Evolutionary conservation across 768 basidiomycete genomes (phyloP).

Genomic region (Kwoniella dendrophila): DNA sequence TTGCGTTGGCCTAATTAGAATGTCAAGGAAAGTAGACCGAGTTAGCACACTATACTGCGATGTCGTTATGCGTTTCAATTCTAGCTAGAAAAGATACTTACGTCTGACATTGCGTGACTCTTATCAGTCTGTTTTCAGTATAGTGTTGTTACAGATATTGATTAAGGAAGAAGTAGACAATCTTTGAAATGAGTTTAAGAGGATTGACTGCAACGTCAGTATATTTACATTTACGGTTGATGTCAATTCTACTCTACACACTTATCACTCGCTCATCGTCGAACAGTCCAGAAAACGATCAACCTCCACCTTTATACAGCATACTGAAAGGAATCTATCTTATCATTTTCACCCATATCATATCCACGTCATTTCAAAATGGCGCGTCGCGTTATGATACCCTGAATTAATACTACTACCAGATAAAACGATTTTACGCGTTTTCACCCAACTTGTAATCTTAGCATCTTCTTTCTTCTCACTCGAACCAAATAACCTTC

Average conservation of each 20-base stretch:
- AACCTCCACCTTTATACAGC: conserved; percentile 10
- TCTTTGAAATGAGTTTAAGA: not conserved
- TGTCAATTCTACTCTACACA: not conserved
- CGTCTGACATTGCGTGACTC: conserved; percentile 39
- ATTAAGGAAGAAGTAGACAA: not conserved
- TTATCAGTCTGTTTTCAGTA: conserved; percentile 1
- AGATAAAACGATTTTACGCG: conserved; percentile 6
- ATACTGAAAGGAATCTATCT: not conserved
- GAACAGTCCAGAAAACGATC: conserved; percentile 21
- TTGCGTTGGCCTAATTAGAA: conserved; percentile 60
- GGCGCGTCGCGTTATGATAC: conserved; percentile 16
- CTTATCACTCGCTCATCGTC: not conserved
- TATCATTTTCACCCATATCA: not conserved
- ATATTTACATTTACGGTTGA: not conserved
- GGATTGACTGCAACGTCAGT: not conserved
- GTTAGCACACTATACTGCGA: not conserved
- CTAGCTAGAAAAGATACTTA: conserved; percentile 16
- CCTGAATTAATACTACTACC: conserved; percentile 15
- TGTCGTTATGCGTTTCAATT: not conserved
- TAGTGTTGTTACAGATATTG: not conserved
- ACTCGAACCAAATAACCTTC: not conserved
- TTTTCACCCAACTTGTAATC: not conserved
- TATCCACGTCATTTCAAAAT: conserved; percentile 15
- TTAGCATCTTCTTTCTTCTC: not conserved
- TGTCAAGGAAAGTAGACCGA: not conserved